Conservation (phyloP, 208 protist species). For the Lotmaria passim region DNA sequence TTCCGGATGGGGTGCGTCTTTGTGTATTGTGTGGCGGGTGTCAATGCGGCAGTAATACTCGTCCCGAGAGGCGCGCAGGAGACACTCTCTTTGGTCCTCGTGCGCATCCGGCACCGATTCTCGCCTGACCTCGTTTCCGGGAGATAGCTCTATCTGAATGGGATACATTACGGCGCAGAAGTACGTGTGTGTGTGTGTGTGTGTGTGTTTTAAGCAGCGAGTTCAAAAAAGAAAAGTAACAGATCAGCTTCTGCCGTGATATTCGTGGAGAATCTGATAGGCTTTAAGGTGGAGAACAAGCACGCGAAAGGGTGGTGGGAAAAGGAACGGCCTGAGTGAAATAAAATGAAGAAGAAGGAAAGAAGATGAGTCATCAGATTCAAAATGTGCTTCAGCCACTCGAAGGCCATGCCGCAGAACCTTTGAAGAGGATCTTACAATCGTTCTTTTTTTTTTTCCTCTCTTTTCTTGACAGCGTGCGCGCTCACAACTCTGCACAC, state of each 20-base stretch:
- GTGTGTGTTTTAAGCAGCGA: background rate
- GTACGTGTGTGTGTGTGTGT: too few relatives aligned
- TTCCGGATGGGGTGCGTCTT: background rate
- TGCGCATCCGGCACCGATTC: background rate
- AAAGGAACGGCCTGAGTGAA: too few relatives aligned
- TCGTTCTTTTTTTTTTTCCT: too few relatives aligned
- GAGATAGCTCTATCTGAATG: slow-evolving; percentile 34
- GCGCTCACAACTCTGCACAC: background rate
- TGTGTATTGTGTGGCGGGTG: background rate
- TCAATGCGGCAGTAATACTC: slow-evolving; percentile 19
- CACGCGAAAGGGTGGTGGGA: too few relatives aligned
- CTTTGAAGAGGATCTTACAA: too few relatives aligned
- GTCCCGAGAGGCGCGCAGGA: slow-evolving; percentile 7
- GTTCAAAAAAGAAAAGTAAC: slow-evolving; percentile 3
- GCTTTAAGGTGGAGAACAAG: too few relatives aligned
- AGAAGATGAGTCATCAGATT: too few relatives aligned
- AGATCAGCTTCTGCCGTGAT: too few relatives aligned
- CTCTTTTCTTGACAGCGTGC: background rate
- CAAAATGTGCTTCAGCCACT: too few relatives aligned
- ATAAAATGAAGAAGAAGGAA: too few relatives aligned
- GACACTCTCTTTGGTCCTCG: background rate
- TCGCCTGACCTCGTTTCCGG: slow-evolving; percentile 11
- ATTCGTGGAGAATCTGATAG: too few relatives aligned
- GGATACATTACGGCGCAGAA: slow-evolving; percentile 12
- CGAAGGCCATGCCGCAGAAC: too few relatives aligned